Percentiles rank a stretch among this genome's conserved stretches.
Conservation (phyloP, 306 rosid genomes). For the Geum urbanum region DNA sequence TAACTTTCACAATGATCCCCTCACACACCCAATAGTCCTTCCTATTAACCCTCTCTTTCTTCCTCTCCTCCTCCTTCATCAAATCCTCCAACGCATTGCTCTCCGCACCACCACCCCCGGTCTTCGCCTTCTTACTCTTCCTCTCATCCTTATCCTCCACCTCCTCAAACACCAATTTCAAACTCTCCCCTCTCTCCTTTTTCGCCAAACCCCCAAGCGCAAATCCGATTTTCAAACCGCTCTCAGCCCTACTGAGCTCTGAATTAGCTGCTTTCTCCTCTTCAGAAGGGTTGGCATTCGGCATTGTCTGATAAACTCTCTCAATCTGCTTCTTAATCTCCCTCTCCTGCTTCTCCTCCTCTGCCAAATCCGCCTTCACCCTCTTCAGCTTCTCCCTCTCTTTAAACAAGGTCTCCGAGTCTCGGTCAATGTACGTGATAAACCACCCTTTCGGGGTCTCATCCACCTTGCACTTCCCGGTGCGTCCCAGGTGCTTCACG, state of each 20-base stretch:
- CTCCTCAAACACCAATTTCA: slow-evolving; percentile 55
- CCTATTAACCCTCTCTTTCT: slow-evolving; percentile 74
- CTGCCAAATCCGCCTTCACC: slow-evolving; percentile 57
- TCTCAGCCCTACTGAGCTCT: slow-evolving; percentile 32
- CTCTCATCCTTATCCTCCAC: slow-evolving; percentile 38
- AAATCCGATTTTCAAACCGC: slow-evolving; percentile 68
- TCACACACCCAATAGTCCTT: slow-evolving; percentile 81
- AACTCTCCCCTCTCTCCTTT: slow-evolving; percentile 46
- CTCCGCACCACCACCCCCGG: slow-evolving; percentile 16
- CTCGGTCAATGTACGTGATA: slow-evolving; percentile 75
- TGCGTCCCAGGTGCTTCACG: slow-evolving; percentile 76
- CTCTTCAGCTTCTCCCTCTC: slow-evolving; percentile 76
- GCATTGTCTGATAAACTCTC: slow-evolving; percentile 53
- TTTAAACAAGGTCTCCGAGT: slow-evolving; percentile 74
- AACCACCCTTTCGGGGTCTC: slow-evolving; percentile 98
- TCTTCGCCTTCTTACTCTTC: slow-evolving; percentile 24
- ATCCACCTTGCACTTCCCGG: slow-evolving; percentile 81
- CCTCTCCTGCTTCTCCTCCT: slow-evolving; percentile 86
- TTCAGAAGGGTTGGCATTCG: not conserved
- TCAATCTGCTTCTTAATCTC: slow-evolving; percentile 81
- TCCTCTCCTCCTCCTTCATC: slow-evolving; percentile 83
- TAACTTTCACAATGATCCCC: slow-evolving; percentile 75
- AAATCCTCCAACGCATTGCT: slow-evolving; percentile 65
- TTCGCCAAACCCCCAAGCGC: slow-evolving; percentile 46
- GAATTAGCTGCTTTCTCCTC: too few species aligned